These are phyloP conservation scores for Tephrocybe sp. DNA, from an alignment of 768 basidiomycete species.

Conservation along the genomic window DNA sequence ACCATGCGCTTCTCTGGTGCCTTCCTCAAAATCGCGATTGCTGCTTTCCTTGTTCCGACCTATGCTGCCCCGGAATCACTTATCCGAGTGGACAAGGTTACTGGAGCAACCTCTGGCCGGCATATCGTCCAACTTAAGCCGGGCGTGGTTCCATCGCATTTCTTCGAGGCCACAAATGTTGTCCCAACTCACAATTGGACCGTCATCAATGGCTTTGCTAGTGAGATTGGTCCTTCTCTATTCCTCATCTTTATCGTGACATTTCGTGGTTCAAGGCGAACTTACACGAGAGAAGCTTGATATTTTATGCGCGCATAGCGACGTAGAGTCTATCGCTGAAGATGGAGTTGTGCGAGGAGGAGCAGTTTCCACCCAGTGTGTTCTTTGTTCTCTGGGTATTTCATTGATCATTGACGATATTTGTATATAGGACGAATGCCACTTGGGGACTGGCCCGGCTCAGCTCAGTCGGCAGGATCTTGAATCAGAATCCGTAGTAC, in stretches of 20 bases:
- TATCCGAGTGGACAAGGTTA: neutral
- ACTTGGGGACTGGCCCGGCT: slow-evolving; percentile 33
- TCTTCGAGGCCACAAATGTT: slow-evolving; percentile 10
- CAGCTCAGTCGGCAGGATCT: slow-evolving; percentile 19
- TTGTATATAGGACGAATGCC: slow-evolving; percentile 24
- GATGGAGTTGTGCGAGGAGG: slow-evolving; percentile 25
- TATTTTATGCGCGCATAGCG: slow-evolving; percentile 19
- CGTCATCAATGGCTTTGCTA: slow-evolving; percentile 31
- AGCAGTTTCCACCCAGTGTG: slow-evolving; percentile 20
- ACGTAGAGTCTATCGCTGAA: slow-evolving; percentile 20
- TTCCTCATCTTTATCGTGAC: neutral
- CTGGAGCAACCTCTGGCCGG: slow-evolving; percentile 23
- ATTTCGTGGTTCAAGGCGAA: neutral
- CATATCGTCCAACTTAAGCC: slow-evolving; percentile 32
- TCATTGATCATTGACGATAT: neutral
- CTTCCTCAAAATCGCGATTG: too few relatives aligned
- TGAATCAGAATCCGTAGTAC: slow-evolving; percentile 15
- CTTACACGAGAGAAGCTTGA: slow-evolving; percentile 20
- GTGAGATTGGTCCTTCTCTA: slow-evolving; percentile 9
- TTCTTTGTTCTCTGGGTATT: neutral
- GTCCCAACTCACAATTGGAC: slow-evolving; percentile 23
- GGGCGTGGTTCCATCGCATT: slow-evolving; percentile 20
- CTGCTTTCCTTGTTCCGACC: too few relatives aligned
- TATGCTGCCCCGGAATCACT: neutral
- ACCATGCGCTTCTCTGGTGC: too few relatives aligned